Evolutionary conservation across 2,329 filamentous ascomycete species (phyloP).

Genomic region (Didymellaceae sp.): DNA sequence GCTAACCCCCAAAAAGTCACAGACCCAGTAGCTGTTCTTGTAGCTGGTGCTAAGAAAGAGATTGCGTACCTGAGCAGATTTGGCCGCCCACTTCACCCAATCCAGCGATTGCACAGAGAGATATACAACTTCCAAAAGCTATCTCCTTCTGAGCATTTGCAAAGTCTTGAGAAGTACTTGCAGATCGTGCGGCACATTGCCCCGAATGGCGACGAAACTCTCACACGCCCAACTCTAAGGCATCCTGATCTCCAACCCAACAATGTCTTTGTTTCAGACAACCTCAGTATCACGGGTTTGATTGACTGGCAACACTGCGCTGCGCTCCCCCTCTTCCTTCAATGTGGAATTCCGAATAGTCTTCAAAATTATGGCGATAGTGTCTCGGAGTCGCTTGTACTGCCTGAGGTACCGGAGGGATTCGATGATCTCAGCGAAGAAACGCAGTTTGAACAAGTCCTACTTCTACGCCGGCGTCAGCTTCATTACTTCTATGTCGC

Average conservation of each 20-base stretch:
- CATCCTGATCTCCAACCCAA: slow-evolving; percentile 46
- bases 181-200: slow-evolving; percentile 31
- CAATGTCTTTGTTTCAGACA: slow-evolving; percentile 34
- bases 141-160: slow-evolving; percentile 33
- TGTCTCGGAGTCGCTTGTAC: slow-evolving; percentile 28
- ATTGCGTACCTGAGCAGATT: slow-evolving; percentile 36
- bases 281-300: slow-evolving; percentile 27
- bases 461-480: slow-evolving; percentile 38
- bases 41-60: slow-evolving; percentile 44
- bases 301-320: slow-evolving; percentile 53
- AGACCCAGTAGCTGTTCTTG: slow-evolving; percentile 31
- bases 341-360: slow-evolving; percentile 48
- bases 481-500: slow-evolving; percentile 41
- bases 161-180: slow-evolving; percentile 41
- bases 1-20: slow-evolving; percentile 31
- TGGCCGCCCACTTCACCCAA: slow-evolving; percentile 40
- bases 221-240: slow-evolving; percentile 34
- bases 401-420: slow-evolving; percentile 30
- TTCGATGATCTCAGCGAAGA: slow-evolving; percentile 29
- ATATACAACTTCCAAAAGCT: slow-evolving; percentile 41
- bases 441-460: slow-evolving; percentile 32
- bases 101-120: slow-evolving; percentile 41
- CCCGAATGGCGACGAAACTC: slow-evolving; percentile 17
- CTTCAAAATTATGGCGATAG: slow-evolving; percentile 52
- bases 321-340: slow-evolving; percentile 48